These are phyloP conservation scores for Calocybe indica DNA, from an alignment of 768 basidiomycete genomes.

Conservation along the genomic window DNA sequence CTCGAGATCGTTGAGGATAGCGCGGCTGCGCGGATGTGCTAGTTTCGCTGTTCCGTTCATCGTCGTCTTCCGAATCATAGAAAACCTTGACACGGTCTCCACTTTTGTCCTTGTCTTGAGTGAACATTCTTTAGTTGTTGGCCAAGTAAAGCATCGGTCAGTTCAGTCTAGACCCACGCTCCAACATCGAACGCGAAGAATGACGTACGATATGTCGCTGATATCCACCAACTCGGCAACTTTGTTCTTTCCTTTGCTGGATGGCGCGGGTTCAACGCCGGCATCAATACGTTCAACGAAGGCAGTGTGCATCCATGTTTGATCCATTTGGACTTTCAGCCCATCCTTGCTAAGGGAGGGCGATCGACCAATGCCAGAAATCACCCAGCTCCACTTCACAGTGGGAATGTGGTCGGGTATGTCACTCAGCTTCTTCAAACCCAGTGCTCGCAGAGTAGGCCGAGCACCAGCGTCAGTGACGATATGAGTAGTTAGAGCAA, in stretches of 20 bases:
- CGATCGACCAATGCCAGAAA: constrained; percentile 28
- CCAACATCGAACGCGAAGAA: neutral
- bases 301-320: constrained; percentile 40
- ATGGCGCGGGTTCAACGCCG: constrained; percentile 21
- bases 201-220: constrained; percentile 44
- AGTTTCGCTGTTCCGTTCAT: neutral
- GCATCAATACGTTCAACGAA: constrained; percentile 43
- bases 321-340: constrained; percentile 24
- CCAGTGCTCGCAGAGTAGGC: constrained; percentile 34
- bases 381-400: constrained; percentile 59
- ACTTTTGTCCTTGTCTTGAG: neutral
- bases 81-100: neutral
- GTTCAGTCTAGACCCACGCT: constrained; percentile 20
- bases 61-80: constrained; percentile 16
- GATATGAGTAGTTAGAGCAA: constrained; percentile 57
- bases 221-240: constrained; percentile 20
- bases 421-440: constrained; percentile 42
- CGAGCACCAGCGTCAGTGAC: constrained; percentile 38
- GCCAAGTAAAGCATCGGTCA: constrained; percentile 25
- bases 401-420: constrained; percentile 65
- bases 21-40: neutral
- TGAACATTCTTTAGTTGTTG: constrained; percentile 4
- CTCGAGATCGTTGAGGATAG: constrained; percentile 3
- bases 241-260: constrained; percentile 22
- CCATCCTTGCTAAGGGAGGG: constrained; percentile 18